These are phyloP conservation scores for Saururus chinensis DNA, from an alignment of 164 flowering plant genomes.

Conservation along the genomic window DNA sequence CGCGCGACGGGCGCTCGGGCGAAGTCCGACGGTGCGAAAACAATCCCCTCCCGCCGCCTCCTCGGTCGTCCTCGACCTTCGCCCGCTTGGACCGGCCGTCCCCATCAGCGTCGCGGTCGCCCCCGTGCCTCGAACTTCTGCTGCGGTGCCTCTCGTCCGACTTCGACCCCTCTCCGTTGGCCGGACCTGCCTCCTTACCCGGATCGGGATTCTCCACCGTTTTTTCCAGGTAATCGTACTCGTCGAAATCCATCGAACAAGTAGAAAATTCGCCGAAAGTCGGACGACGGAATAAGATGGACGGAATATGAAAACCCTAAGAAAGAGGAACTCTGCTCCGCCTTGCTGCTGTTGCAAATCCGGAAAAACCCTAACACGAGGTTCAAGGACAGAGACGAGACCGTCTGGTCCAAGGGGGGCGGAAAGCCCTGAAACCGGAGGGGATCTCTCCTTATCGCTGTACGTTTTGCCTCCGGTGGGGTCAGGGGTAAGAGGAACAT, in stretches of 20 bases:
- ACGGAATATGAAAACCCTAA: background rate
- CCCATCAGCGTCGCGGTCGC: constrained; percentile 16
- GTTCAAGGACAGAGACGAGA: no score
- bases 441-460: background rate
- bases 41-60: constrained; percentile 9
- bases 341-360: background rate
- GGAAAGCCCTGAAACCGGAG: no score
- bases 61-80: constrained; percentile 25
- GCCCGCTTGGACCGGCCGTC: constrained; percentile 33
- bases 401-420: no score
- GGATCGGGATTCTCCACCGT: constrained; percentile 47
- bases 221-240: constrained; percentile 89
- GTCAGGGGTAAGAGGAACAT: no score
- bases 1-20: constrained; percentile 13
- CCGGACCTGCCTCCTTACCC: background rate
- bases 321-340: background rate
- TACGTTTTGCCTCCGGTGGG: no score
- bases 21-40: constrained; percentile 9
- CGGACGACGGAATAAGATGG: background rate
- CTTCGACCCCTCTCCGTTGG: background rate
- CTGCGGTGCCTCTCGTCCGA: constrained; percentile 19
- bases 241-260: constrained; percentile 80
- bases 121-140: constrained; percentile 40
- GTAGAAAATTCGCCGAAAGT: background rate
- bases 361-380: no score